Evolutionary conservation across 805 yeast genomes (phyloP), one percentile per base, ranked within the genome.

Genomic region (Metschnikowia kofuensis): DNA sequence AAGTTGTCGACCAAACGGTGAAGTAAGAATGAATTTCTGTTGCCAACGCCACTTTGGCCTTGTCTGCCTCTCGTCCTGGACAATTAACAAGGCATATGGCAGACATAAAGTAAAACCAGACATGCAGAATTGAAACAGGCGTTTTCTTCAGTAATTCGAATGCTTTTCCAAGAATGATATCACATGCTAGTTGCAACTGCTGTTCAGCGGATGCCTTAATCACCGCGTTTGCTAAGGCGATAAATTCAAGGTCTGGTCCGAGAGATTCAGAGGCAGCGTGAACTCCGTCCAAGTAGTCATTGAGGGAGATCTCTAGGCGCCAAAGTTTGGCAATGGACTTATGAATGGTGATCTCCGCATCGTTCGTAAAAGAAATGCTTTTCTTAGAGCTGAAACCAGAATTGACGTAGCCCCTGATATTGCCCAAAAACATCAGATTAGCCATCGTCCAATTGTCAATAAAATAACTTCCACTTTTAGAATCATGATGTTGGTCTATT

Each of bases 1-100:
- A 65, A 2, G 62, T 52, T 1, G 54, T 59, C 5, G 71, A 55
- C 71, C 76, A 75, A 27, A 64, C 54, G 12, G 63, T 60, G 43
- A 73, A 61, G 42, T 62, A 61, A 4, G 53, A 44, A 14, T 52
- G 50, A 29, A 66, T 58, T 8, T 53, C 52, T 3, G 54, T 46
- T 6, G 70, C 51, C 11, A 65, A 44, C n/a, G 51, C 52, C 27
- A 56, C 62, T 63, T 13, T 40, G 49, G 5, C 50, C 58, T 11
- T 50, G 49, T 2, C 61, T 52, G 6, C 44, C 45, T 27, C 55
- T 64, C 4, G 57, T 53, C 21, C 21, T 21, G 62, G 59, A 42
- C 59, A 64, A 7, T 56, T 47, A 7, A 60, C 41, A 39, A 63
- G 51, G 2, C 52, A 56, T 15, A 59, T 48, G 12, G 50, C 60